These are phyloP conservation scores for Sporothrix protearum DNA, from an alignment of 2,329 filamentous ascomycete genomes.

Conservation along the genomic window DNA sequence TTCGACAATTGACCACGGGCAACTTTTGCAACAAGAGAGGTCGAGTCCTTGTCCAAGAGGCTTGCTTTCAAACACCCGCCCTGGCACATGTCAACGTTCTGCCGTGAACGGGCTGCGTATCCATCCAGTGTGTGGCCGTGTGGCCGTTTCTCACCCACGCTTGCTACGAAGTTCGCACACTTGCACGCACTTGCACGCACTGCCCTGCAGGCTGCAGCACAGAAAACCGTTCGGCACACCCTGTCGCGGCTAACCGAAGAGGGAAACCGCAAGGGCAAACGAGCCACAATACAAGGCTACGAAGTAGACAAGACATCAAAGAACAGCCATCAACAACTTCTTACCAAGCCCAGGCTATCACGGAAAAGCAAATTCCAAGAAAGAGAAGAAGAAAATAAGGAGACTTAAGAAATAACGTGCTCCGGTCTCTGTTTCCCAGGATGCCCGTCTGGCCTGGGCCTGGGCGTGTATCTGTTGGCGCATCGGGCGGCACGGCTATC, in stretches of 20 bases:
- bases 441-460: neutral
- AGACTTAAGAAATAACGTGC: too few species aligned
- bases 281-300: neutral
- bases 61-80: neutral
- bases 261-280: conserved; percentile 3
- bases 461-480: neutral
- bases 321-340: neutral
- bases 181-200: too few species aligned
- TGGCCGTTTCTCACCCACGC: neutral
- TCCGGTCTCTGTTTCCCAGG: neutral
- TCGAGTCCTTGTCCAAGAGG: neutral
- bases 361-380: neutral
- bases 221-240: conserved; percentile 5
- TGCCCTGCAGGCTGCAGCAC: too few species aligned
- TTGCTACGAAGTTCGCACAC: neutral
- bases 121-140: neutral
- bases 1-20: neutral
- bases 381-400: too few species aligned
- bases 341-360: neutral
- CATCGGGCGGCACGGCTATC: conserved; percentile 8
- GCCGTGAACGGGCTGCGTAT: conserved; percentile 11
- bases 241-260: conserved; percentile 18
- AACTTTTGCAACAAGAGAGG: neutral
- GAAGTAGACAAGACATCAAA: neutral
- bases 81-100: conserved; percentile 12